A percentile compares a stretch with the other conserved stretches of the same genome.
Conservation (phyloP, 129 eudicot species). For the Lonicera japonica region DNA sequence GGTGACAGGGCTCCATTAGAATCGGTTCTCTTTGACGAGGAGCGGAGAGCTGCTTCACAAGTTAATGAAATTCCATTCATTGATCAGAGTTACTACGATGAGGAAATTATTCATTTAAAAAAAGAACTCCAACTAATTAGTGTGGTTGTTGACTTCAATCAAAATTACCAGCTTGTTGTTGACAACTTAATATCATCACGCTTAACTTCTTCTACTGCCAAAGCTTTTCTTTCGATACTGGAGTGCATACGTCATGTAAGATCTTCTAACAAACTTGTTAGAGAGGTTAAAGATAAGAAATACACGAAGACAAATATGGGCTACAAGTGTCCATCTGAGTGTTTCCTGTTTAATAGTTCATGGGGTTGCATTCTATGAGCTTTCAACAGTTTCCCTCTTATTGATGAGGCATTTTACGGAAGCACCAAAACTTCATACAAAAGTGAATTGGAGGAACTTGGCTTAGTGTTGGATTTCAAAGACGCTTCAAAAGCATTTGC, state of each 20-base stretch:
- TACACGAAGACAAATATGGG: conserved; percentile 44
- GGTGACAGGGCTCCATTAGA: conserved; percentile 35
- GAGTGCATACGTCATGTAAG: conserved; percentile 17
- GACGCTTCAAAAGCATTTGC: conserved; percentile 31
- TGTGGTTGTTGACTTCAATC: conserved; percentile 24
- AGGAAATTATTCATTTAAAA: conserved; percentile 19
- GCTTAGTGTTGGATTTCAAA: conserved; percentile 35
- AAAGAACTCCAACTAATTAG: conserved; percentile 38
- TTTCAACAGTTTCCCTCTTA: conserved; percentile 31
- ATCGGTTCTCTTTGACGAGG: conserved; percentile 25
- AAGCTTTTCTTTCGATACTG: conserved; percentile 21
- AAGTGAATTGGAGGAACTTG: conserved; percentile 28
- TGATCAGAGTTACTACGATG: conserved; percentile 43
- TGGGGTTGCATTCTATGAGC: conserved; percentile 52
- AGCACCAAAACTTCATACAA: conserved; percentile 7
- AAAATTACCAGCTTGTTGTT: conserved; percentile 28
- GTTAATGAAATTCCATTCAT: conserved; percentile 45
- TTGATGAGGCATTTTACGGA: conserved; percentile 39
- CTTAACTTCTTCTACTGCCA: conserved; percentile 12
- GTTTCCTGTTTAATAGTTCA: conserved; percentile 29
- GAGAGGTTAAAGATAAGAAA: conserved; percentile 16
- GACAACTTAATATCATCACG: conserved; percentile 28
- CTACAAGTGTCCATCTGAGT: conserved; percentile 35
- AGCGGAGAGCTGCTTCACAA: conserved; percentile 45
- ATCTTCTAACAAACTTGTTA: conserved; percentile 24